Evolutionary conservation across 495 filamentous ascomycete genomes (phyloP).

Genomic region (Penicillium flavigenum): DNA sequence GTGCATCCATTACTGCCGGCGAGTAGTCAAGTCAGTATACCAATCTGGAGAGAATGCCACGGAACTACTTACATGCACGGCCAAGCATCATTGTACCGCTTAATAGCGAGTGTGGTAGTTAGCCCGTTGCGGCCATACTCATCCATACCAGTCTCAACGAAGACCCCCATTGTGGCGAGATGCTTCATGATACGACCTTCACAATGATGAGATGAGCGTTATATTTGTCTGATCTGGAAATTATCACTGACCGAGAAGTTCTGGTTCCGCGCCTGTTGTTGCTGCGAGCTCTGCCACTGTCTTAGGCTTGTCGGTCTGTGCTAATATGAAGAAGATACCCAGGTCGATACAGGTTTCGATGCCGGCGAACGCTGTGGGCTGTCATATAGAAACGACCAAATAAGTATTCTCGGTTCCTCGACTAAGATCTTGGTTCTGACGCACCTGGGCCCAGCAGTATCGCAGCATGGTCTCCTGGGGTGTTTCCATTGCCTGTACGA

Average conservation of each 20-base stretch:
- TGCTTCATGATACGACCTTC: slow-evolving; percentile 41
- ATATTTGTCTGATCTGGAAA: not conserved
- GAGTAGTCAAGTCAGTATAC: not conserved
- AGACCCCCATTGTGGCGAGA: slow-evolving; percentile 43
- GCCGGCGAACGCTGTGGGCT: slow-evolving; percentile 22
- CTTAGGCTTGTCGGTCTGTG: slow-evolving; percentile 25
- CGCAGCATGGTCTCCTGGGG: slow-evolving; percentile 35
- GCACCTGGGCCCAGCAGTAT: slow-evolving; percentile 34
- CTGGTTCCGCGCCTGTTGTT: slow-evolving; percentile 25
- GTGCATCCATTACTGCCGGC: slow-evolving; percentile 7
- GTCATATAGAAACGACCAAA: not conserved
- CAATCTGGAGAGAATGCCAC: no score
- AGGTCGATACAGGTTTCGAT: slow-evolving; percentile 31
- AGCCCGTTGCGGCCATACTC: slow-evolving; percentile 42
- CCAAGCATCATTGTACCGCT: slow-evolving; percentile 18
- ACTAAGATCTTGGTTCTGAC: not conserved
- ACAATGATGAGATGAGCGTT: not conserved
- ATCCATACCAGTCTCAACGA: slow-evolving; percentile 38
- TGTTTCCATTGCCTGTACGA: slow-evolving; percentile 32
- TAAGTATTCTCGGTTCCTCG: not conserved
- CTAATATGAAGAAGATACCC: slow-evolving; percentile 28
- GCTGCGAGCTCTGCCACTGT: slow-evolving; percentile 26
- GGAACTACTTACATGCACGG: slow-evolving; percentile 14
- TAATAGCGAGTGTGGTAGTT: slow-evolving; percentile 34
- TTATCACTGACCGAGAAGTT: slow-evolving; percentile 25